Conservation (phyloP, 1,284 basidiomycete species). For the Naganishia sp. region DNA sequence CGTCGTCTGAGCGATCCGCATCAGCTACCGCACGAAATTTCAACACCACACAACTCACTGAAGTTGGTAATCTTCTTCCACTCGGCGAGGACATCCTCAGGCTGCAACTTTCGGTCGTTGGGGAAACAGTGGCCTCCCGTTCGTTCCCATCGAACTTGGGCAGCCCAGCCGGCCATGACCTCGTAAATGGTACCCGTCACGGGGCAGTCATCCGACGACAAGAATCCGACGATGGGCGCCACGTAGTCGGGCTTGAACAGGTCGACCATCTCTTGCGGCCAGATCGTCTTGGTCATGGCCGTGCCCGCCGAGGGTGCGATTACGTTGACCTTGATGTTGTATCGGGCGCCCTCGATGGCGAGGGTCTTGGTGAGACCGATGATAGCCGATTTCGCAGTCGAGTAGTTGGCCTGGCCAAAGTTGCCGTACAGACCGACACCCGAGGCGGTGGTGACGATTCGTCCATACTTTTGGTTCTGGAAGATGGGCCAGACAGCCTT, state of each 20-base stretch:
- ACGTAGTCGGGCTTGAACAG: slow-evolving; percentile 95
- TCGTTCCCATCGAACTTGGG: slow-evolving; percentile 90
- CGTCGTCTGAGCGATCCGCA: slow-evolving; percentile 61
- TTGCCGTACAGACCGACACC: slow-evolving; percentile 94
- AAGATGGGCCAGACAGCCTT: slow-evolving; percentile 98
- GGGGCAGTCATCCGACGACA: slow-evolving; percentile 76
- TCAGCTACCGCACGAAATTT: neutral
- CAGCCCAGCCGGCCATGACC: slow-evolving; percentile 88
- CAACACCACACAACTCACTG: slow-evolving; percentile 57
- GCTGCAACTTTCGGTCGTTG: slow-evolving; percentile 68
- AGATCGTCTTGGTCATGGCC: slow-evolving; percentile 84
- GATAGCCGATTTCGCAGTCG: slow-evolving; percentile 90
- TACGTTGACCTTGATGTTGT: slow-evolving; percentile 83
- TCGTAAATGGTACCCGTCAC: slow-evolving; percentile 82
- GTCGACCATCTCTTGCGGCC: slow-evolving; percentile 82
- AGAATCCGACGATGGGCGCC: slow-evolving; percentile 86
- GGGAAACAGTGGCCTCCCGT: slow-evolving; percentile 72
- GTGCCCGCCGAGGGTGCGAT: slow-evolving; percentile 90
- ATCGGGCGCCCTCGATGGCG: slow-evolving; percentile 88
- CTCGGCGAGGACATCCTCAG: slow-evolving; percentile 74
- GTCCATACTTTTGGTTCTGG: slow-evolving; percentile 94
- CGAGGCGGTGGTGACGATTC: slow-evolving; percentile 91
- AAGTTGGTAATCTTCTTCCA: slow-evolving; percentile 83
- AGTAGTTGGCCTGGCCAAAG: slow-evolving; percentile 84
- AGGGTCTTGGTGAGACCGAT: slow-evolving; percentile 86